Evolutionary conservation across 352 stramenopile species (phyloP), one percentile per base, ranked within the genome.

Genomic region (Thalassiosira oceanica): DNA sequence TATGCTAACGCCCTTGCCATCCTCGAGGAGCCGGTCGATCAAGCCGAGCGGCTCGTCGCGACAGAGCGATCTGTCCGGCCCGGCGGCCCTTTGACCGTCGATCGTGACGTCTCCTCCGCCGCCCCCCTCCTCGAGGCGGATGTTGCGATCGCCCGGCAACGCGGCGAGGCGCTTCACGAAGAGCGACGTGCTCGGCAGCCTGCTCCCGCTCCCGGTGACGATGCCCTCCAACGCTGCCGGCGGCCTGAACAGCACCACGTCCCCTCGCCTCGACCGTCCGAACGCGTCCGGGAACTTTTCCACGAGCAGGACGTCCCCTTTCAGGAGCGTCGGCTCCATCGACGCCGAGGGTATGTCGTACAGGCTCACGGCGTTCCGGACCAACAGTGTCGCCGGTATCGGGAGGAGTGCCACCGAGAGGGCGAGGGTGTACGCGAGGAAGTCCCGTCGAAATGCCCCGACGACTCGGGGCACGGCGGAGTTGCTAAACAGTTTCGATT

Each of bases 281-380:
- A 53, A 64, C 3, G 55, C 51, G 0, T 45, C 31, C 16, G 73
- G 70, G 6, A 82, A 75, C 43, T 84, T 84, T 56, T 82, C 75
- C 13, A 80, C 75, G 5, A 84, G 21, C 39, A 84, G 41, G 13
- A 84, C 36, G 36, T 84, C 75, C 4, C 69, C 63, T 41, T 67
- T 82, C 21, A 53, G 10, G 16, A 84, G 27, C 13, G 75, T 77
- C 27, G 75, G 75, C 26, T 75, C 70, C 75, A 84, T 84, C 18
- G 29, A 65, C 10, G 67, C 61, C 36, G 31, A 64, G 1, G 75
- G 75, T 26, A 84, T 84, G 1, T 28, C 74, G 43, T 84, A 84
- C 13, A 80, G 50, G 18, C 50, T 70, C 26, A 64, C 29, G 31
- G 71, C 50, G 27, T 36, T 67, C 5, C 63, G 35, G 23, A 55